These are phyloP conservation scores for Rossbeevera mucosa DNA, from an alignment of 768 basidiomycete species.

Conservation along the genomic window DNA sequence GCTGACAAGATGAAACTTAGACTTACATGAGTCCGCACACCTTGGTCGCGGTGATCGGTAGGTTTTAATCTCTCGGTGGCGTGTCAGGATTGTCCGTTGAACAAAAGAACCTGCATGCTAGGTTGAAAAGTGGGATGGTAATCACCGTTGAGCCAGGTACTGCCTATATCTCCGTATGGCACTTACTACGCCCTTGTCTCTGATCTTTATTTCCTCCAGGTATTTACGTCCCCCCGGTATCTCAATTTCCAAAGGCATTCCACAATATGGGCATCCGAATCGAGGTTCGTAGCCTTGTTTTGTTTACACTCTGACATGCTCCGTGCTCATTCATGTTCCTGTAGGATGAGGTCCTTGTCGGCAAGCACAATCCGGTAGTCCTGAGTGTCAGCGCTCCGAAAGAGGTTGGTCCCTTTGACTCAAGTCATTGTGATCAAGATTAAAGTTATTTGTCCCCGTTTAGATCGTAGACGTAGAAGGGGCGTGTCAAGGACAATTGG, in stretches of 20 bases:
- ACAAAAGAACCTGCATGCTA: slow-evolving; percentile 24
- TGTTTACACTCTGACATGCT: neutral
- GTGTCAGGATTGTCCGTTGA: slow-evolving; percentile 1
- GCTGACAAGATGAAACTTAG: slow-evolving; percentile 36
- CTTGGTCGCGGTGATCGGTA: slow-evolving; percentile 53
- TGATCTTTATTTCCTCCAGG: slow-evolving; percentile 37
- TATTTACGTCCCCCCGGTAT: slow-evolving; percentile 80
- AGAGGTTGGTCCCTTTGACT: slow-evolving; percentile 48
- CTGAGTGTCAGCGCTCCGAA: slow-evolving; percentile 75
- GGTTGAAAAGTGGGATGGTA: slow-evolving; percentile 81
- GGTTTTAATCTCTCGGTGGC: slow-evolving; percentile 21
- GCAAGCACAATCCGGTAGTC: slow-evolving; percentile 55
- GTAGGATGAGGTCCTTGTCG: slow-evolving; percentile 72
- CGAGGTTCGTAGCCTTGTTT: slow-evolving; percentile 47
- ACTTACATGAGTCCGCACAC: slow-evolving; percentile 81
- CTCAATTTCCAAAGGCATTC: slow-evolving; percentile 80
- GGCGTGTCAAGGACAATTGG: slow-evolving; percentile 68
- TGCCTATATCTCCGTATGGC: slow-evolving; percentile 9
- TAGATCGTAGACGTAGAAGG: slow-evolving; percentile 75
- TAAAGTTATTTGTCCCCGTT: slow-evolving; percentile 1
- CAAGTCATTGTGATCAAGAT: slow-evolving; percentile 1
- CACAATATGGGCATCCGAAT: slow-evolving; percentile 91
- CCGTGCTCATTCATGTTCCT: slow-evolving; percentile 8
- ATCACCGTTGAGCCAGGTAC: slow-evolving; percentile 87
- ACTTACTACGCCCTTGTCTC: neutral